phyloP scores from a whole-genome alignment of 2,329 filamentous ascomycete species.

The Hypoxylon sp. region DNA sequence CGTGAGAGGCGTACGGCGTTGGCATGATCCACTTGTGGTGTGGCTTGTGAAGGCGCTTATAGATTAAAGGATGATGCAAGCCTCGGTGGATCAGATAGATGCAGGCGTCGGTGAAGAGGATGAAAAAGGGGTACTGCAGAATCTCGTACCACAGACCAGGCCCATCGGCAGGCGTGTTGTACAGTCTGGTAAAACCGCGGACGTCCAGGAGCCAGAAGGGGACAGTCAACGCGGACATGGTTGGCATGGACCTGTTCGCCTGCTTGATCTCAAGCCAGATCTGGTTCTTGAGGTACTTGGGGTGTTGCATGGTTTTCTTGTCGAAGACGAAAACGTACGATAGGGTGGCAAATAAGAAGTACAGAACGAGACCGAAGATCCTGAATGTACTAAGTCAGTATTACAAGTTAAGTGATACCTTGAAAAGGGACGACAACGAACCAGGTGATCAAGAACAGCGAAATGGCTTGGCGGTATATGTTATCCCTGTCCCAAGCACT shows the following conservation, averaged over 20 bases:
- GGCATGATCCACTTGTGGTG: constrained; percentile 99
- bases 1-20: constrained; percentile 90
- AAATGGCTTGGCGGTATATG: constrained; percentile 78
- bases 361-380: constrained; percentile 86
- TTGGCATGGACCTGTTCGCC: constrained; percentile 80
- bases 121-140: constrained; percentile 86
- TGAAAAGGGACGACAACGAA: constrained; percentile 60
- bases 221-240: constrained; percentile 85
- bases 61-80: constrained; percentile 79
- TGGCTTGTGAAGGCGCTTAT: constrained; percentile 94
- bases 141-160: constrained; percentile 84
- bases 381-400: constrained; percentile 62
- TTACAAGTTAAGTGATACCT: background rate
- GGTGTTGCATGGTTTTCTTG: constrained; percentile 88
- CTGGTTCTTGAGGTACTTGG: constrained; percentile 96
- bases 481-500: constrained; percentile 85
- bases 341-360: constrained; percentile 85
- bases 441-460: constrained; percentile 90
- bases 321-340: constrained; percentile 94
- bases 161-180: constrained; percentile 82
- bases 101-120: constrained; percentile 81
- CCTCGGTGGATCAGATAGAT: constrained; percentile 87
- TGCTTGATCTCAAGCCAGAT: constrained; percentile 88
- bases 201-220: constrained; percentile 88
- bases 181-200: constrained; percentile 87